Evolutionary conservation across 1,284 basidiomycete genomes (phyloP).

Genomic region (Microbotryum intermedium): DNA sequence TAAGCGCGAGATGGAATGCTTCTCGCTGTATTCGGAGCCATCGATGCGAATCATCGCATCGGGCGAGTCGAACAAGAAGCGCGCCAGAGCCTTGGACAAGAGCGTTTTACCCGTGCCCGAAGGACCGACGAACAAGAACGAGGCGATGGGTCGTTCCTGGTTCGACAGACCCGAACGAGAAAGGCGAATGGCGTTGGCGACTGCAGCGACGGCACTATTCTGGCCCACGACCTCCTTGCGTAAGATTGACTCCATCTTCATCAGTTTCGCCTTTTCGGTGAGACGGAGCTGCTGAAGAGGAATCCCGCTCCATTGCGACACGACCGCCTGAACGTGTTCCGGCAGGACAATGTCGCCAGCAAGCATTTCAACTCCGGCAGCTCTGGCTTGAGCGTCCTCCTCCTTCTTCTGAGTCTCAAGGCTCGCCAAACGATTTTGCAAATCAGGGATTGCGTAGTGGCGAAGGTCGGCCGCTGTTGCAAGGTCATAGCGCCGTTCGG

Average conservation of each 20-base stretch:
- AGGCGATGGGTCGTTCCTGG: constrained; percentile 48
- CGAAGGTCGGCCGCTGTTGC: constrained; percentile 80
- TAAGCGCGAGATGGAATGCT: constrained; percentile 48
- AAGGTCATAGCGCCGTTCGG: constrained; percentile 71
- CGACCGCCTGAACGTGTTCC: constrained; percentile 49
- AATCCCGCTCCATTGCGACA: constrained; percentile 47
- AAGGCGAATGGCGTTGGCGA: constrained; percentile 51
- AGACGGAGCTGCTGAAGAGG: constrained; percentile 37
- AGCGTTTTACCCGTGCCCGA: constrained; percentile 50
- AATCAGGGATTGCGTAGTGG: constrained; percentile 77
- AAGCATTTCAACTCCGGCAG: constrained; percentile 35
- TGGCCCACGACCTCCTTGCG: constrained; percentile 48
- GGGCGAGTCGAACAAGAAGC: constrained; percentile 49
- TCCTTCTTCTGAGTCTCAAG: constrained; percentile 47
- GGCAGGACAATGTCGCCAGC: constrained; percentile 43
- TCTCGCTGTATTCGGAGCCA: constrained; percentile 47
- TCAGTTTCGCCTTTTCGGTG: constrained; percentile 42
- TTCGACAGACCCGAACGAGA: constrained; percentile 50
- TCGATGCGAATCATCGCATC: constrained; percentile 52
- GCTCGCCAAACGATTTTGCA: constrained; percentile 59
- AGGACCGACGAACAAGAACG: constrained; percentile 48
- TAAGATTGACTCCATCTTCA: constrained; percentile 46
- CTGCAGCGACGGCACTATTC: constrained; percentile 49
- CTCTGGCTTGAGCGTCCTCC: constrained; percentile 39
- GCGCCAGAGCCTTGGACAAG: constrained; percentile 42